Evolutionary conservation across 2,329 filamentous ascomycete species (phyloP), one percentile per base, ranked within the genome.

Genomic region (Colletotrichum melonis): DNA sequence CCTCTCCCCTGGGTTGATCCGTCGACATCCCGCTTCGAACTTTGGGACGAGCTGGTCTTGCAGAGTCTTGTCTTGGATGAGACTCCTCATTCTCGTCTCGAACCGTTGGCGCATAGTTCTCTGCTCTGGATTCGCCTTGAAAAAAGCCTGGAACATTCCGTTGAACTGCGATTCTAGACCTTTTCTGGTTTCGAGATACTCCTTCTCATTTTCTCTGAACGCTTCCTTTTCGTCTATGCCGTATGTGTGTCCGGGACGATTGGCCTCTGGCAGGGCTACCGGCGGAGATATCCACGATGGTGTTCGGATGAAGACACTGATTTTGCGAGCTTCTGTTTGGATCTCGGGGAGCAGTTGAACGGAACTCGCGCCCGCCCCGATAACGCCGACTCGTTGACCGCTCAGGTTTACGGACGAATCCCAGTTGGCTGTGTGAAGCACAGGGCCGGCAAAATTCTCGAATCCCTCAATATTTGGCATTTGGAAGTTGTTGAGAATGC

Each of bases 391-490:
- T 52, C 80, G 77, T 54, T 81, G 80, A 2, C 80, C 81, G n/a
- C 66, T 76, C 0, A 84, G 76, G 30, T 83, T 77, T 12, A 83
- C 76, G 1, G 82, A 80, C 32, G 85, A 78, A 22, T 85, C 81
- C 85, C 85, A 88, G 9, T 82, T 81, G 5, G 86, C 86, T 2
- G 84, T 78, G 77, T 88, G 87, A 26, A 87, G 77, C 1, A 87
- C 75, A 49, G 80, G 81, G 19, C 87, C 87, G 67, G 84, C 82
- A 76, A 86, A 88, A 12, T 81, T 82, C 6, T 84, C 76, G 2
- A 88, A 74, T 0, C 86, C 87, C 5, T 84, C 80, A n/a, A 88
- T 87, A 3, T 80, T 80, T 5, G 87, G 87, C 84, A 84, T 87
- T 62, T 85, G 83, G 78, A 83, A 86, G 63, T 86, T 66, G 65